Evolutionary conservation across 2,329 filamentous ascomycete genomes (phyloP).

Genomic region (Venturia aucupariae): DNA sequence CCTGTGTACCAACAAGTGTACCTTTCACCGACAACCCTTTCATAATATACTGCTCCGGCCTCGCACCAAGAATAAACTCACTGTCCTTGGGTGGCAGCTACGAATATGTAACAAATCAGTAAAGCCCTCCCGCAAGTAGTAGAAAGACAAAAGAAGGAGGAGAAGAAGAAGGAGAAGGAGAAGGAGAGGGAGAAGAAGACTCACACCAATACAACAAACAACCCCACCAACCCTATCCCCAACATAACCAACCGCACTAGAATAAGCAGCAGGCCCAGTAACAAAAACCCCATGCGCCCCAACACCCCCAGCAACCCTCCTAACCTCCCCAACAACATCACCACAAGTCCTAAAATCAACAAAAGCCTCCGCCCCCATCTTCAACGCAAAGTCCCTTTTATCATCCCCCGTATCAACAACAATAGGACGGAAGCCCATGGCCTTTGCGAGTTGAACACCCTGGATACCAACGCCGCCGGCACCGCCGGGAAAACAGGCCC

Average conservation of each 20-base stretch:
- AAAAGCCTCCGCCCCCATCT: slow-evolving; percentile 28
- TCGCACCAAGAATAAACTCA: slow-evolving; percentile 18
- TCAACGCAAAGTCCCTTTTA: slow-evolving; percentile 26
- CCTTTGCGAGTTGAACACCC: slow-evolving; percentile 40
- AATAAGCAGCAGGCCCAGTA: slow-evolving; percentile 32
- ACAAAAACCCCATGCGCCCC: slow-evolving; percentile 32
- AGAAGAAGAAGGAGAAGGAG: slow-evolving; percentile 27
- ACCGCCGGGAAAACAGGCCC: slow-evolving; percentile 46
- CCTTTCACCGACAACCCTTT: slow-evolving; percentile 28
- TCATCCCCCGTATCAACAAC: slow-evolving; percentile 29
- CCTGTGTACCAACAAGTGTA: slow-evolving; percentile 38
- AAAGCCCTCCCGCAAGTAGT: slow-evolving; percentile 21
- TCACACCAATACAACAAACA: slow-evolving; percentile 43
- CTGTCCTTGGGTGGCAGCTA: not conserved
- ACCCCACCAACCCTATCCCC: slow-evolving; percentile 40
- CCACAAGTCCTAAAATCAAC: slow-evolving; percentile 29
- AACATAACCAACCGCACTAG: slow-evolving; percentile 35
- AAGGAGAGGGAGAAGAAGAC: slow-evolving; percentile 27
- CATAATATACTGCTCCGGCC: slow-evolving; percentile 18
- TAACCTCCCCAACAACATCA: slow-evolving; percentile 27
- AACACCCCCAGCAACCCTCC: slow-evolving; percentile 26
- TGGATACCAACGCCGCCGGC: slow-evolving; percentile 50
- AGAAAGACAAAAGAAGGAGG: too few species aligned
- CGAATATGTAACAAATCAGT: not conserved
- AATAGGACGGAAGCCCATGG: slow-evolving; percentile 29